phyloP scores from a whole-genome alignment of 2,329 filamentous ascomycete species.

The Bertia moriformis region DNA sequence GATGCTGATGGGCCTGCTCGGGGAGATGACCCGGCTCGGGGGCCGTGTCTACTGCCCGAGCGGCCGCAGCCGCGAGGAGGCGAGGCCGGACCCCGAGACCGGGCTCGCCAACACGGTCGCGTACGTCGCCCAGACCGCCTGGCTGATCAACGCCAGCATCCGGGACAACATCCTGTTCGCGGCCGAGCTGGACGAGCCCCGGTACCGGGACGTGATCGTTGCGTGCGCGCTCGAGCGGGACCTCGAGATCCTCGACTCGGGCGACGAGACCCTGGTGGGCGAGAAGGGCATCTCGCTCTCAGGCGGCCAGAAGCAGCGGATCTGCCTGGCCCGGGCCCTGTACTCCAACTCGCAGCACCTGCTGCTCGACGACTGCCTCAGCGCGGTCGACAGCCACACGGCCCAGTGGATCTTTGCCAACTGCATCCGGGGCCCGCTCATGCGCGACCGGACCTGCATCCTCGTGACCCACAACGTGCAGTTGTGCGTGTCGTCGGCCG shows the following conservation, averaged over 20 bases:
- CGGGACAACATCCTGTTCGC: constrained; percentile 93
- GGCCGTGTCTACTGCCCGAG: constrained; percentile 76
- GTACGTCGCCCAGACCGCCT: constrained; percentile 92
- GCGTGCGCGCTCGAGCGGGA: constrained; percentile 87
- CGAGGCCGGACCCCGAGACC: constrained; percentile 67
- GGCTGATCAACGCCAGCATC: constrained; percentile 91
- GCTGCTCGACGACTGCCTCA: constrained; percentile 85
- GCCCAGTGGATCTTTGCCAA: constrained; percentile 96
- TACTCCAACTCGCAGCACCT: constrained; percentile 89
- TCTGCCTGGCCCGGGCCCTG: constrained; percentile 89
- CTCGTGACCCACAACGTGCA: constrained; percentile 89
- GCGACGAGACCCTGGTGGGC: constrained; percentile 84
- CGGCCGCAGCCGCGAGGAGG: constrained; percentile 70
- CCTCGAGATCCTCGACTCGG: constrained; percentile 78
- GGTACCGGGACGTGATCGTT: constrained; percentile 77
- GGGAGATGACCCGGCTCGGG: constrained; percentile 80
- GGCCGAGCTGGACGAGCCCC: constrained; percentile 61
- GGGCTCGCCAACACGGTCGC: constrained; percentile 82
- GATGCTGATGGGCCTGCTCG: constrained; percentile 83
- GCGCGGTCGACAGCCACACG: constrained; percentile 92
- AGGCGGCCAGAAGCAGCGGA: constrained; percentile 92
- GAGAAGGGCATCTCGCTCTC: constrained; percentile 96
- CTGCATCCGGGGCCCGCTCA: constrained; percentile 76
- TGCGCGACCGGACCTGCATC: constrained; percentile 80
- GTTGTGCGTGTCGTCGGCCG: constrained; percentile 68